Conservation (phyloP, 495 filamentous ascomycete species). For the Talaromyces adpressus region DNA sequence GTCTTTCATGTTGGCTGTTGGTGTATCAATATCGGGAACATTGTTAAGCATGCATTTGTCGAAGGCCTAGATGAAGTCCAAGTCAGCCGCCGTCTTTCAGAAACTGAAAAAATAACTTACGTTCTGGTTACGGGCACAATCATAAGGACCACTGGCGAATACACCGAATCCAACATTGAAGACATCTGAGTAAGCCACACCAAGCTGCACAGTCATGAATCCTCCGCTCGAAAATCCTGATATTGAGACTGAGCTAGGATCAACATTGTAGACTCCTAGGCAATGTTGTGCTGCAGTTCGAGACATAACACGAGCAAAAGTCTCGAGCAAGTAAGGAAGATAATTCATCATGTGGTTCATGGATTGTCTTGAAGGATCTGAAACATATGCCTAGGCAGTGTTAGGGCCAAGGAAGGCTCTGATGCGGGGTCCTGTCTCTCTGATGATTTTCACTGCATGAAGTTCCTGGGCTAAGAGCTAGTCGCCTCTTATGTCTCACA, state of each 20-base stretch:
- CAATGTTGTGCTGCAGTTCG: background rate
- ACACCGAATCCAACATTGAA: background rate
- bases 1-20: background rate
- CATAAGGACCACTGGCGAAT: background rate
- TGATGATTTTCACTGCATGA: background rate
- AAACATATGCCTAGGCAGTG: too few relatives aligned
- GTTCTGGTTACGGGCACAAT: background rate
- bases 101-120: background rate
- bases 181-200: background rate
- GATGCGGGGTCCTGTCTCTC: background rate
- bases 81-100: background rate
- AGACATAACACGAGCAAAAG: background rate
- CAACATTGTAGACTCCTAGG: background rate
- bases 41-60: background rate
- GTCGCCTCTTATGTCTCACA: too few relatives aligned
- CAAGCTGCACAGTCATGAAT: background rate
- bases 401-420: too few relatives aligned
- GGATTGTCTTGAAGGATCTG: too few relatives aligned
- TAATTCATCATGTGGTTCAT: background rate
- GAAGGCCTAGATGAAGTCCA: background rate
- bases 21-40: background rate
- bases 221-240: conserved; percentile 2
- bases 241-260: background rate
- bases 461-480: too few relatives aligned
- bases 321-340: background rate